phyloP scores from a whole-genome alignment of 257 asterid genomes.

The Euphrasia confusa region DNA sequence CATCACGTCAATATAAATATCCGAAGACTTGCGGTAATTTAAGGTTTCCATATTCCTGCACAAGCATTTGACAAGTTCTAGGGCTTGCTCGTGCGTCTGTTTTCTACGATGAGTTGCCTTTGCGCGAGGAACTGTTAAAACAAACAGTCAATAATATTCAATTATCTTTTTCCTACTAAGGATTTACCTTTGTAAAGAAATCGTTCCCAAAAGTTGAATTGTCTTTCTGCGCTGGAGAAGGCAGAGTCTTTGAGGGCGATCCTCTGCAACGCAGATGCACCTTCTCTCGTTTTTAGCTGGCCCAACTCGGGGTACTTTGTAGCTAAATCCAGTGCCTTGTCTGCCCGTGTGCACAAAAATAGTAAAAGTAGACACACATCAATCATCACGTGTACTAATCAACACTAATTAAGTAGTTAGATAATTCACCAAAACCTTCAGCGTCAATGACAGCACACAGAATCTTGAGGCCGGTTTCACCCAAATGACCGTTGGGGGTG shows the following conservation, averaged over 20 bases:
- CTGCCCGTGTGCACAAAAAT: neutral
- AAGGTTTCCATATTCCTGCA: slow-evolving; percentile 9
- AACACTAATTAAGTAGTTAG: too few relatives aligned
- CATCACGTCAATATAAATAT: neutral
- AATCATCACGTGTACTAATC: too few relatives aligned
- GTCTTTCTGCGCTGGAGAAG: neutral
- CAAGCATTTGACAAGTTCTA: neutral
- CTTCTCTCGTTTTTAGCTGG: too few relatives aligned
- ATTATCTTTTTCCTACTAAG: too few relatives aligned
- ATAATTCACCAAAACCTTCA: slow-evolving; percentile 14
- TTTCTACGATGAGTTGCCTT: neutral
- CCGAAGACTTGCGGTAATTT: neutral
- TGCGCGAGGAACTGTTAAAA: neutral
- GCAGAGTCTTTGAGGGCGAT: too few relatives aligned
- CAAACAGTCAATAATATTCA: too few relatives aligned
- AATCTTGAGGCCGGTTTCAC: slow-evolving; percentile 5
- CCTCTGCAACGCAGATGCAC: too few relatives aligned
- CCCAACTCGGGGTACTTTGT: too few relatives aligned
- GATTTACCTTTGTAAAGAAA: too few relatives aligned
- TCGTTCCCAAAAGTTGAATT: neutral
- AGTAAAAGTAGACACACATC: too few relatives aligned
- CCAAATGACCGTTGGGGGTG: neutral
- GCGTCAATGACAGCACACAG: slow-evolving; percentile 14
- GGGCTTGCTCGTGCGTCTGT: neutral
- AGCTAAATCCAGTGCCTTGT: neutral